Evolutionary conservation across 2,329 filamentous ascomycete species (phyloP).

Genomic region (Cryoendolithus antarcticus): DNA sequence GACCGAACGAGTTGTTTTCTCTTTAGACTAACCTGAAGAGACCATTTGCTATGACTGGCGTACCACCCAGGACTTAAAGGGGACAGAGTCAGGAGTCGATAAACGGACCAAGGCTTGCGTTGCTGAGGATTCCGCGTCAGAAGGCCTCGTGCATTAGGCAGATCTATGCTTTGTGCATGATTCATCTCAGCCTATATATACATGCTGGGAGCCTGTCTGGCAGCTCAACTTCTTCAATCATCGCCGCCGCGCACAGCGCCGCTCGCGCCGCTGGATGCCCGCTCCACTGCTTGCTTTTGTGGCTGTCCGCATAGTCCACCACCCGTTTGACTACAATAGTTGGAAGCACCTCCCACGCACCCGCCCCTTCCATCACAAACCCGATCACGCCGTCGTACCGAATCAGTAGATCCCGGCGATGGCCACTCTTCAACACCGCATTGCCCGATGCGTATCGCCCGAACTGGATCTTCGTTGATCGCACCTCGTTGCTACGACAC

Average conservation of each 20-base stretch:
- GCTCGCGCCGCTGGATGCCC: conserved; percentile 7
- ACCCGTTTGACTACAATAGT: conserved; percentile 9
- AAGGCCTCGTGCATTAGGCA: too few relatives aligned
- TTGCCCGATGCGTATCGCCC: conserved; percentile 8
- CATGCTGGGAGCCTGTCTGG: conserved; percentile 2
- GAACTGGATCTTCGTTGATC: conserved; percentile 7
- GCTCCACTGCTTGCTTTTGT: conserved; percentile 13
- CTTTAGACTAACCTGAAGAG: too few relatives aligned
- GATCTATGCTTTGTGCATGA: too few relatives aligned
- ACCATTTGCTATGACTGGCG: too few relatives aligned
- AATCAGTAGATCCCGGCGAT: conserved; percentile 13
- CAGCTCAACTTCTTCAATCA: conserved; percentile 6
- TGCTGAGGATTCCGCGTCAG: too few relatives aligned
- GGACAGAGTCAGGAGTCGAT: too few relatives aligned
- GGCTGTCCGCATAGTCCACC: conserved; percentile 12
- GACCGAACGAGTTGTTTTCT: too few relatives aligned
- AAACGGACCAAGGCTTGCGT: too few relatives aligned
- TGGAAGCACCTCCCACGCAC: conserved; percentile 7
- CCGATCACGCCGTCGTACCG: conserved; percentile 8
- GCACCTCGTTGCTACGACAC: not conserved
- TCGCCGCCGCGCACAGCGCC: conserved; percentile 8
- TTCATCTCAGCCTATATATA: too few relatives aligned
- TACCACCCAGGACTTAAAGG: too few relatives aligned
- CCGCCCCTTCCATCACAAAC: conserved; percentile 14
- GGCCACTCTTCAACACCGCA: conserved; percentile 8